phyloP scores from a whole-genome alignment of 2,329 filamentous ascomycete species.

The Colletotrichum shisoi region DNA sequence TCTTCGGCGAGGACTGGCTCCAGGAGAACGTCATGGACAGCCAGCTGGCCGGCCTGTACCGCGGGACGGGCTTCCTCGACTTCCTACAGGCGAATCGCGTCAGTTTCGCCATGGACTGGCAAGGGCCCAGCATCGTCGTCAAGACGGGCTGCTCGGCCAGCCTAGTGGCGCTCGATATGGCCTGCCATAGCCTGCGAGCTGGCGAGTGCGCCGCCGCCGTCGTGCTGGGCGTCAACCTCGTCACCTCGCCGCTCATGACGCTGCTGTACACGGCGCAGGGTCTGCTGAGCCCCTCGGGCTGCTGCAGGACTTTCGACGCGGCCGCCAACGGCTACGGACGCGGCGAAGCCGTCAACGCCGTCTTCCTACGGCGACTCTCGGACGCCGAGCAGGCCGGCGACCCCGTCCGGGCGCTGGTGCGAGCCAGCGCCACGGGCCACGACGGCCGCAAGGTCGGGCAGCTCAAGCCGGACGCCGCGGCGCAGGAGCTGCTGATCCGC shows the following conservation, averaged over 20 bases:
- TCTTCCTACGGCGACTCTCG: conserved; percentile 53
- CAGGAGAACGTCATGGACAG: conserved; percentile 39
- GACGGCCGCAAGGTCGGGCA: conserved; percentile 53
- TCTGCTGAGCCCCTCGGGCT: conserved; percentile 36
- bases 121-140: conserved; percentile 41
- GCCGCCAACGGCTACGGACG: conserved; percentile 54
- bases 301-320: conserved; percentile 46
- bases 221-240: conserved; percentile 43
- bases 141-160: conserved; percentile 44
- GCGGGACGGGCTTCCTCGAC: not conserved
- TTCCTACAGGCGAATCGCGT: not conserved
- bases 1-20: conserved; percentile 43
- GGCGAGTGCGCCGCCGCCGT: conserved; percentile 41
- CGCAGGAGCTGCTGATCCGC: conserved; percentile 46
- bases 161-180: conserved; percentile 42
- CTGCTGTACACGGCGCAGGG: conserved; percentile 18
- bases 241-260: conserved; percentile 43
- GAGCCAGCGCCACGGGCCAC: conserved; percentile 42
- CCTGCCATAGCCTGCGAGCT: conserved; percentile 36
- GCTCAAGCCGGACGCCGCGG: conserved; percentile 48
- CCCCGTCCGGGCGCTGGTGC: not conserved
- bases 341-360: conserved; percentile 52
- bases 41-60: conserved; percentile 10
- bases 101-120: conserved; percentile 44
- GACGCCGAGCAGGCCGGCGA: conserved; percentile 49